Base-by-base conservation (phyloP, 108 stramenopile species). In the Stephanodiscus minutulus region DNA sequence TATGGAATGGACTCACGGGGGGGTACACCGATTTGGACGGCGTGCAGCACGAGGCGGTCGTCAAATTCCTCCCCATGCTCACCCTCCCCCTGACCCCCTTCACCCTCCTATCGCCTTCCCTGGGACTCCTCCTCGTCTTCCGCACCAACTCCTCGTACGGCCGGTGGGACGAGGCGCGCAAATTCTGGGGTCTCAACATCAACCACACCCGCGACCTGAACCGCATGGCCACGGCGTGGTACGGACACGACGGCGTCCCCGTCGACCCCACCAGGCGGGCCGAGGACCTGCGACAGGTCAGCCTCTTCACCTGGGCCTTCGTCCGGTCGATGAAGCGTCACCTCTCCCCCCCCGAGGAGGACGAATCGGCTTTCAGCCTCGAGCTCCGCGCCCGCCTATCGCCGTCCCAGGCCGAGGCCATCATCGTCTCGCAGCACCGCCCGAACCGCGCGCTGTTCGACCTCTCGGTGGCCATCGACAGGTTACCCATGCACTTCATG, bases 101-200 rank as follows among this genome's bases (percentile, higher is more conserved):
- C 53, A 87, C 90, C 9, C 48, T 88, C 48, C 43, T 86, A 21
- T 80, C 81, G 56, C 83, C 90, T 22, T 88, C 86, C 6, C 73
- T 91, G 43, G 87, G 90, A 52, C 79, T 91, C 18, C 71, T 91
- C 48, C 78, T 90, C 12, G 90, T 87, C 57, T 91, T 91, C 70
- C 82, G 90, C 15, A 91, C 90, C 61, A 91, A 91, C 76, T 83
- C 84, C 0, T 77, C 86, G n/a, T 91, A 91, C 73, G 75, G 85
- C 61, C 82, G 90, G 25, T 91, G 90, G 90, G 87, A 91, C 83
- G 90, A 91, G 69, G 90, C 90, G 25, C 90, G 90, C 46, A 91
- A 89, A 74, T 84, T 84, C 64, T 89, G 88, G 88, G 88, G 88
- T 55, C 83, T 86, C 67, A 86, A 88, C 71, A 91, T 89, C 41